These are phyloP conservation scores for Nitzschia palea DNA, from an alignment of 108 stramenopile genomes.

Conservation along the genomic window DNA sequence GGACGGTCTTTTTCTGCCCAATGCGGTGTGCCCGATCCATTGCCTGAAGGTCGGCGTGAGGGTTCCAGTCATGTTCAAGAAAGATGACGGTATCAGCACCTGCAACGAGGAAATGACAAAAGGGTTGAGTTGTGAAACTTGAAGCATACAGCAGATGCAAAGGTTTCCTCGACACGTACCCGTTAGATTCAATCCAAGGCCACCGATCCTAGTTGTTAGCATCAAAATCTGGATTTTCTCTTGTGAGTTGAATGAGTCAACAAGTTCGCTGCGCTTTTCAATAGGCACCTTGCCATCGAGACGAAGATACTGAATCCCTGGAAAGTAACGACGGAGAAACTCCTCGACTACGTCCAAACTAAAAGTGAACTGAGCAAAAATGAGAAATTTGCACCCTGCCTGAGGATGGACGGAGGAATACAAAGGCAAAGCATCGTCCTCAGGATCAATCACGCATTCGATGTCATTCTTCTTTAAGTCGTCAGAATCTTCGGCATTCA, in stretches of 20 bases:
- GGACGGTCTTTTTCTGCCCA: conserved; percentile 80
- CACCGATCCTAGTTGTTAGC: conserved; percentile 84
- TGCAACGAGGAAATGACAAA: too few species aligned
- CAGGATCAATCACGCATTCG: not conserved
- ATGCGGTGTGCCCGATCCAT: conserved; percentile 82
- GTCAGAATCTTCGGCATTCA: conserved; percentile 31
- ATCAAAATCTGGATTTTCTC: conserved; percentile 61
- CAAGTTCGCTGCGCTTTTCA: conserved; percentile 52
- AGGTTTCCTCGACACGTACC: conserved; percentile 33
- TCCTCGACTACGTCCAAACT: conserved; percentile 86
- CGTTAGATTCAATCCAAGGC: conserved; percentile 83
- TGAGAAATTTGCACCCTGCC: conserved; percentile 61
- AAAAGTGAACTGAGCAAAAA: conserved; percentile 84
- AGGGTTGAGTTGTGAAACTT: not conserved
- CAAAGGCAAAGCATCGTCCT: not conserved
- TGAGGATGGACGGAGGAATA: not conserved
- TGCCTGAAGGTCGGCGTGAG: conserved; percentile 71
- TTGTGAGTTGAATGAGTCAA: conserved; percentile 79
- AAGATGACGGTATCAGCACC: conserved; percentile 86
- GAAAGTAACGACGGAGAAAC: conserved; percentile 71
- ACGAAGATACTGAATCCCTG: conserved; percentile 67
- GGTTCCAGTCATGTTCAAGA: conserved; percentile 86
- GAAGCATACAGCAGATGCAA: not conserved
- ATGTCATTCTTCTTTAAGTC: conserved; percentile 16
- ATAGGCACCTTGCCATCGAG: conserved; percentile 78